A percentile compares a stretch with the other conserved stretches of the same genome.
phyloP scores from a whole-genome alignment of 306 rosid genomes.

The Cicer pinnatifidum region DNA sequence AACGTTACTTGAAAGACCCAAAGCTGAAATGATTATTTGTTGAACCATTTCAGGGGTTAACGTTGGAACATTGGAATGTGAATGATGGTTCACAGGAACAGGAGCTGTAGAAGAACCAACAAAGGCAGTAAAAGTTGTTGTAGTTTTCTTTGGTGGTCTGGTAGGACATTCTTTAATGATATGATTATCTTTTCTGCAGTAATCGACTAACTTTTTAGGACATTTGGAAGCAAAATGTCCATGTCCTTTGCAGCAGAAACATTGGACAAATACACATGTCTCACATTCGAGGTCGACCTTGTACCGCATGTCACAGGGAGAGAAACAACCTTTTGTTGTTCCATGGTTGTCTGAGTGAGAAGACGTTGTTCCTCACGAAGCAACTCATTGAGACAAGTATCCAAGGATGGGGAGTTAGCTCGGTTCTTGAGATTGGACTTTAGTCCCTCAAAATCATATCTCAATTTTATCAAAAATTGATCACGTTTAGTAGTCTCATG shows the following conservation, averaged over 20 bases:
- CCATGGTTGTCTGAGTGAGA: too few species aligned
- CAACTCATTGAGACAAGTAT: too few species aligned
- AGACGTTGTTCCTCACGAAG: background rate
- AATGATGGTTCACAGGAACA: background rate
- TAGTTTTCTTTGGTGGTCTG: background rate
- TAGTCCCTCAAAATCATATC: slow-evolving; percentile 19
- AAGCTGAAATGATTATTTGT: background rate
- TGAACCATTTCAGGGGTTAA: background rate
- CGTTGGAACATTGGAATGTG: background rate
- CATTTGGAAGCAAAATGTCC: slow-evolving; percentile 4
- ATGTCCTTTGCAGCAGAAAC: background rate
- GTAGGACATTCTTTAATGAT: background rate
- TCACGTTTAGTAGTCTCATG: background rate
- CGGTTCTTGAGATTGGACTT: background rate
- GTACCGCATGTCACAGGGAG: background rate
- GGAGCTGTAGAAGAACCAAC: background rate
- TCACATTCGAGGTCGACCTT: background rate
- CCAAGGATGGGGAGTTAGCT: too few species aligned
- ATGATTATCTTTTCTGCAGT: background rate
- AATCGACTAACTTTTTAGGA: background rate
- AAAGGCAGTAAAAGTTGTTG: background rate
- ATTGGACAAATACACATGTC: background rate
- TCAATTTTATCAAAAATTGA: background rate
- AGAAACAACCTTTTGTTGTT: too few species aligned
- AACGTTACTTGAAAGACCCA: background rate